Evolutionary conservation across 192 early-diverging fungal genomes (phyloP), one percentile per base, ranked within the genome.

Genomic region (Coemansia sp.): DNA sequence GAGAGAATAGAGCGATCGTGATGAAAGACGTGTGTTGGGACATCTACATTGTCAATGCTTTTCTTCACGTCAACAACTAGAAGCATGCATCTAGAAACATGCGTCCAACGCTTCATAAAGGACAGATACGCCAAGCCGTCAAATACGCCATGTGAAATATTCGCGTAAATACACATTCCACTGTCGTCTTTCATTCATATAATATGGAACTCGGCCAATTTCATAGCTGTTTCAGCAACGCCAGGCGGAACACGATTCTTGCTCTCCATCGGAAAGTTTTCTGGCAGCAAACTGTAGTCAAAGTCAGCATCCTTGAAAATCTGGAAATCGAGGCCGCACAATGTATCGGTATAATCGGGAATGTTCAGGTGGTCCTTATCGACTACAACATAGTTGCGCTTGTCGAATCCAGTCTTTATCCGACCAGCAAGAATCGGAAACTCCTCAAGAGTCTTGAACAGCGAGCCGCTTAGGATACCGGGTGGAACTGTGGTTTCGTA

Each of bases 101-200:
- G 55, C 11, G 59, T 55, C 64, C 70, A 72, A 3, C 59, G 64
- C 2, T 50, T 55, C 31, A 72, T 42, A 62, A 72, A 72, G 6
- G 28, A 8, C 14, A 37, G 62, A 15, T 55, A 62, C n/a, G 55
- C 64, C 11, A 31, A 22, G 0, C 64, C 64, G 23, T 67, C 70
- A 0, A 67, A 40, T 2, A 61, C 30, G 38, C 30, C 50, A 17
- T 72, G 70, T 0, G 55, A 3, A 9, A 62, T 31, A 55, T 55
- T 67, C 14, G 44, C 25, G 50, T 59, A 72, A 11, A 72, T 14
- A 14, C 61, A 23, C 31, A 72, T 13, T 7, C 70, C 70, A 25
- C 70, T 72, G 55, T 67, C 57, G 4, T 67, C 64, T 20, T 15
- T 20, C 5, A 72, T 33, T 10, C 70, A 28, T 2, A 66, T 31